Evolutionary conservation across 768 basidiomycete species (phyloP), one percentile per base, ranked within the genome.

Genomic region (Dentipellis fragilis): DNA sequence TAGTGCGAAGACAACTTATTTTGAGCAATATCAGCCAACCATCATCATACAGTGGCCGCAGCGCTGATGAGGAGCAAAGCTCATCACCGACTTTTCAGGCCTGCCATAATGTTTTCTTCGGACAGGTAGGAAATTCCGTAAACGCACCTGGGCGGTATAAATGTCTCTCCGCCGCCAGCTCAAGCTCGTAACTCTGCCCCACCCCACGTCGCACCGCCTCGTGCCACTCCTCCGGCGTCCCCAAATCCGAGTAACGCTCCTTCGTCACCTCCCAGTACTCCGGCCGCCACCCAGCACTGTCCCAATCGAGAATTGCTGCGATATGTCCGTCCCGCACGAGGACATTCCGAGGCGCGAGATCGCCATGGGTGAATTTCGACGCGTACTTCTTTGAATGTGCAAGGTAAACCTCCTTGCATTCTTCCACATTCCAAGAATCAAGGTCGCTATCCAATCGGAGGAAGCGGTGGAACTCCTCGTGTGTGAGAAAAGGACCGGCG

Each of bases 321-420:
- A 74, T 17, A 17, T 38, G 56, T 17, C 58, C 60, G 21, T 60
- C 65, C 22, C 71, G 61, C 39, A 77, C 65, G 29, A 77, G 62
- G 52, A 77, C 67, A 57, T 78, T 78, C 16, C 70, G 67, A 14
- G 73, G 73, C 37, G 71, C 67, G 38, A 77, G 34, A 55, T 50
- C 49, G 23, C 49, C 49, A 16, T 49, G 49, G 29, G 23, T 16
- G 10, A 49, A 49, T 10, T n/a, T n/a, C 21, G 34, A 23, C 23
- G 23, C 34, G 23, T 49, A 23, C n/a, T 16, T 45, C 21, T 45
- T 45, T 14, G 42, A 45, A n/a, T n/a, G 42, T n/a, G 21, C 7
- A 21, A 7, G 42, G 21, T 16, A 16, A 10, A 45, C 42, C 8
- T 45, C 42, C 42, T n/a, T 16, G 14, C 16, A 16, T 45, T 45